Base-by-base conservation (phyloP, 2,329 filamentous ascomycete species). In the Diaporthe amygdali region DNA sequence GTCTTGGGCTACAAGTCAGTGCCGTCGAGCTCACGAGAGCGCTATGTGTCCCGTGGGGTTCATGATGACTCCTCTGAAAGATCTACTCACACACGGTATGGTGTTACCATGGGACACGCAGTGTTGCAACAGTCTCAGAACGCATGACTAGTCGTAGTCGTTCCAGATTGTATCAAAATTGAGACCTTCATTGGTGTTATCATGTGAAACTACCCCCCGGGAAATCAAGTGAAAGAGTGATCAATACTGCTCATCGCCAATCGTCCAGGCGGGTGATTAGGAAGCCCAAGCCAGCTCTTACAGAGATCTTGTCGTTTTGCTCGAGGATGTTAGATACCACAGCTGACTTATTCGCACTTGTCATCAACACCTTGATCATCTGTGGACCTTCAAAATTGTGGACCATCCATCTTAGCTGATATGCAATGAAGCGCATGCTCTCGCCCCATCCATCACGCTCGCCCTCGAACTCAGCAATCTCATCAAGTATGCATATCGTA, bases 381-480 rank as follows among this genome's bases (percentile, higher is more conserved):
- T 51, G 52, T 3, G 44, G 30, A 14, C 52, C 52, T 10, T 32
- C 30, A 32, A 17, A 51, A 2, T 15, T 25, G 22, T 69, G 44
- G 5, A 69, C 54, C 52, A 69, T 46, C n/a, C 44, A 37, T 30
- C 52, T 51, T 44, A 69, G 22, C 22, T 61, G 54, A 30, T 32
- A n/a, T 20, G 66, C 54, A 51, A 69, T 15, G 32, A 41, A 30
- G n/a, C 32, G 22, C 20, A 61, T 69, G 52, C 32, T 32, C 15
- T 49, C 15, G 2, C 1, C 30, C 66, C 66, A 69, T 15, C 66
- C 54, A 14, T 14, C 14, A 3, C 12, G 25, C 15, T 2, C 54
- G 6, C 66, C 66, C 6, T 69, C 66, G 20, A 69, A 69, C n/a
- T 69, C 66, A 9, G 66, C 41, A 30, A 69, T 51, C 41, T 69